Evolutionary conservation across 148 eudicot genomes (phyloP).

Genomic region (Agrostemma githago): DNA sequence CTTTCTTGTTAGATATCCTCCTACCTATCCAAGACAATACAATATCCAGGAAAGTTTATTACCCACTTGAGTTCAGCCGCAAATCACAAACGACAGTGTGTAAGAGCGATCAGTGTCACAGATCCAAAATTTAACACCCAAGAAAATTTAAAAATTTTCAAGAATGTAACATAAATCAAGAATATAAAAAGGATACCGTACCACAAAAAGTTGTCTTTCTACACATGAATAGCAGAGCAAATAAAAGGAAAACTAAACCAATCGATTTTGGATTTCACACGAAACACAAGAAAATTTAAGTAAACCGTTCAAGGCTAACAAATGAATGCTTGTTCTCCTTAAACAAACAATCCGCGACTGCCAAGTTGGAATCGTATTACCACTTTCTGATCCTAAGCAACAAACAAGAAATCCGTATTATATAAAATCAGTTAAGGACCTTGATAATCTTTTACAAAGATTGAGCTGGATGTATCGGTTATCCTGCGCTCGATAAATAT

Average conservation of each 20-base stretch:
- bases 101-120: background rate
- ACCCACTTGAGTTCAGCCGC: background rate
- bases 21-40: slow-evolving; percentile 45
- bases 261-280: background rate
- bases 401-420: background rate
- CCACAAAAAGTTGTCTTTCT: background rate
- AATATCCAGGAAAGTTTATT: slow-evolving; percentile 8
- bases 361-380: background rate
- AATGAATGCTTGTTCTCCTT: background rate
- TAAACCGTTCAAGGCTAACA: background rate
- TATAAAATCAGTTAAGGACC: slow-evolving; percentile 33
- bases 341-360: background rate
- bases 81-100: background rate
- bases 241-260: background rate
- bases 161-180: background rate
- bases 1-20: slow-evolving; percentile 64
- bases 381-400: background rate
- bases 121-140: background rate
- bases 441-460: slow-evolving; percentile 57
- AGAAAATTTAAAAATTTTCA: background rate
- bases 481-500: slow-evolving; percentile 83
- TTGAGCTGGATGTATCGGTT: slow-evolving; percentile 57
- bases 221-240: background rate
- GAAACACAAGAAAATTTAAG: background rate
- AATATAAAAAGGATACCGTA: background rate